These are phyloP conservation scores for Tolypocladium cylindrosporum DNA, from an alignment of 2,329 filamentous ascomycete species.

Conservation along the genomic window DNA sequence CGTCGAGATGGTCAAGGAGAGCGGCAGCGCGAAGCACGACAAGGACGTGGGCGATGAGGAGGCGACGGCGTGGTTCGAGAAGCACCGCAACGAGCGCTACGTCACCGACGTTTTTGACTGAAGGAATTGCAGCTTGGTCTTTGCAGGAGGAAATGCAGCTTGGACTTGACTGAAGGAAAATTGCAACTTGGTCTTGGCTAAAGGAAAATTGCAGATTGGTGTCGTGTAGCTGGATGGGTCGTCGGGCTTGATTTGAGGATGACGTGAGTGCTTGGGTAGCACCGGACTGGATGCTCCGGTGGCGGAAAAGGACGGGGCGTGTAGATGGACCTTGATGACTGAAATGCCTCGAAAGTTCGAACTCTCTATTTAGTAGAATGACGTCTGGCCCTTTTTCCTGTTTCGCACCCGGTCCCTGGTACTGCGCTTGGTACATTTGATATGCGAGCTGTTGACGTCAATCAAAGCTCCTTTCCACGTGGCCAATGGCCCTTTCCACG, in stretches of 20 bases:
- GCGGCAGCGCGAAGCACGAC: constrained; percentile 8
- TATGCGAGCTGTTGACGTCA: neutral
- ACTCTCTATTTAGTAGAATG: neutral
- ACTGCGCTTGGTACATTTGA: too few relatives aligned
- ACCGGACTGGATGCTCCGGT: neutral
- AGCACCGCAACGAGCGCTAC: constrained; percentile 42
- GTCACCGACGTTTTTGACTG: constrained; percentile 53
- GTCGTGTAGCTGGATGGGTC: neutral
- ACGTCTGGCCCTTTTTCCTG: too few relatives aligned
- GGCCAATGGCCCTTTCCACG: neutral
- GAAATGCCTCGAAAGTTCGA: neutral
- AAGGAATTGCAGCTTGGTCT: neutral
- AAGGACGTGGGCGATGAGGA: constrained; percentile 26
- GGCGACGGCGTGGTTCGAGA: constrained; percentile 37
- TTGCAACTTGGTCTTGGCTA: neutral
- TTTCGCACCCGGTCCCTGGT: too few relatives aligned
- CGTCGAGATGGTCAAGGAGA: constrained; percentile 23
- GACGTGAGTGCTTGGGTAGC: neutral
- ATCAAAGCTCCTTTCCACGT: neutral
- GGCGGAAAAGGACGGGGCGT: neutral
- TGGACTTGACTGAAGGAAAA: neutral
- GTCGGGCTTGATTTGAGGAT: neutral
- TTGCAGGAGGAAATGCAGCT: too few relatives aligned
- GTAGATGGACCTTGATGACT: neutral
- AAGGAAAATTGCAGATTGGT: too few relatives aligned